Percentiles rank a stretch among this genome's conserved stretches.
Conservation (phyloP, 371 early-diverging fungal genomes). For the Lichtheimia ramosa region DNA sequence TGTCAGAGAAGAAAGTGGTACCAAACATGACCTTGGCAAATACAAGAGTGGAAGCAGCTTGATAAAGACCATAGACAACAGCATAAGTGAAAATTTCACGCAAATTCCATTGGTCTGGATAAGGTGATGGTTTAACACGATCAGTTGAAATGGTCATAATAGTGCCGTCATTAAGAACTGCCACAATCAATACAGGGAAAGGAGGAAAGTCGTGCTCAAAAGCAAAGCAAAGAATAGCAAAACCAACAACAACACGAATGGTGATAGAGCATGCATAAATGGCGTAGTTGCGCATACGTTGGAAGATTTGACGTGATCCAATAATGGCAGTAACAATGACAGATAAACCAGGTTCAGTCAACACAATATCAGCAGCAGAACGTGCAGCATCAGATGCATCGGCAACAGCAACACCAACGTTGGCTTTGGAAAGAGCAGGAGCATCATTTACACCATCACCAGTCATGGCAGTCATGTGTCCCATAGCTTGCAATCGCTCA, state of each 20-base stretch:
- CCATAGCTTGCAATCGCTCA: constrained; percentile 80
- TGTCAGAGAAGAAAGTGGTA: constrained; percentile 46
- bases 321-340: constrained; percentile 69
- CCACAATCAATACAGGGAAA: constrained; percentile 61
- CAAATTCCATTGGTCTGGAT: constrained; percentile 59
- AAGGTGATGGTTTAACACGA: constrained; percentile 56
- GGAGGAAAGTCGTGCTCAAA: constrained; percentile 64
- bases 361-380: constrained; percentile 75
- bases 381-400: constrained; percentile 77
- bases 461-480: constrained; percentile 86
- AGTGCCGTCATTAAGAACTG: constrained; percentile 61
- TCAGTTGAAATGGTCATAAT: constrained; percentile 63
- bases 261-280: constrained; percentile 64
- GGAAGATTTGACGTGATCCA: constrained; percentile 69
- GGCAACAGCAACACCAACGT: constrained; percentile 83
- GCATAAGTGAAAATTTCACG: constrained; percentile 58
- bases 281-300: constrained; percentile 67
- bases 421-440: constrained; percentile 87
- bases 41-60: constrained; percentile 54
- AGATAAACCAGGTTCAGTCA: constrained; percentile 77
- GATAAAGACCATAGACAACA: constrained; percentile 55
- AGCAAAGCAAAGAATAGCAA: constrained; percentile 55
- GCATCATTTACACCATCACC: constrained; percentile 98
- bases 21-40: constrained; percentile 43
- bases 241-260: constrained; percentile 61